Base-by-base conservation (phyloP, 352 stramenopile genomes). In the Discostella stelligera region DNA sequence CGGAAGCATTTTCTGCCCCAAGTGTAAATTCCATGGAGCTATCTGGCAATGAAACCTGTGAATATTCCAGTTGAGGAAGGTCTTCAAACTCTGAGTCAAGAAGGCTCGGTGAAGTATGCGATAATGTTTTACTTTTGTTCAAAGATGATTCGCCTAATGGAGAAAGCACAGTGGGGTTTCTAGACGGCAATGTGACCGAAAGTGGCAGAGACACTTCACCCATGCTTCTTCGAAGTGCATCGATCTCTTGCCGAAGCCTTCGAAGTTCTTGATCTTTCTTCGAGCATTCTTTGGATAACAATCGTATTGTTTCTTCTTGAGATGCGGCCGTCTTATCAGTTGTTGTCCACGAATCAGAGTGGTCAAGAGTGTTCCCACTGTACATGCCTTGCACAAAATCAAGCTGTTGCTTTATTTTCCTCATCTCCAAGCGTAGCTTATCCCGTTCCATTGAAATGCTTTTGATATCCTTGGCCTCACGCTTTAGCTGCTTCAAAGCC, bases 381-480 rank as follows among this genome's bases (percentile, higher is more conserved):
- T 69, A 9, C 20, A 72, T 21, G 32, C 58, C 44, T 80, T 74
- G 30, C 61, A 32, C 27, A 32, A 5, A 32, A 32, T 88, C 67
- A 3, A 90, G 54, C 56, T 92, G 78, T 53, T 69, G 50, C 55
- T 67, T 77, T 60, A 89, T 71, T 56, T 70, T 52, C 18, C 70
- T 20, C 37, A 81, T 66, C 70, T 92, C 79, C 61, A 82, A 46
- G 52, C 79, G 68, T 53, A 89, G 80, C 30, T 69, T 60, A 65
- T 90, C 79, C n/a, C 81, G 46, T 76, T 90, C 84, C 44, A 49
- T 50, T 25, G 67, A 71, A 41, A 91, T 71, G 41, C 27, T 53
- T 25, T 49, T 27, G 32, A 90, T 18, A 66, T 89, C 77, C 50
- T 66, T 74, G 13, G 84, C 82, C 63, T 90, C 78, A 64, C 60